Base-by-base conservation (phyloP, 306 rosid species). In the Medicago lupulina region DNA sequence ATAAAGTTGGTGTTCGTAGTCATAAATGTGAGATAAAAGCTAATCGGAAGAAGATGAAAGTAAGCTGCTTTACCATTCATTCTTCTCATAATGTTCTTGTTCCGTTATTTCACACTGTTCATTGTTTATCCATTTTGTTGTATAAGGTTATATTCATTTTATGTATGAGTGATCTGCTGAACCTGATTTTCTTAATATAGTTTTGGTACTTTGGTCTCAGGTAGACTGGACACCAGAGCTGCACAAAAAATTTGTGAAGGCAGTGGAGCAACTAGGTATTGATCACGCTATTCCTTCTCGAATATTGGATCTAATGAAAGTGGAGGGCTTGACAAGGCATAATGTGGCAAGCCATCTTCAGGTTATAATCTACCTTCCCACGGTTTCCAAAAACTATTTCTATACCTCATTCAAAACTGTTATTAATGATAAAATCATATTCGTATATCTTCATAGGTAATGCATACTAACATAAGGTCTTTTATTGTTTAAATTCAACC, bases 201-300 rank as follows among this genome's bases (percentile, higher is more conserved):
- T 82, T 70, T 50, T 78, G 76, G 71, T 46, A 18, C 51, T 64
- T 60, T 78, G 75, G 81, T 79, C 85, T 81, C 90, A 92, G 99
- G 93, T 95, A 68, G 99, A 95, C 78, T 95, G 99, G 99, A 90
- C 99, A 0, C 79, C 90, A 9, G 97, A 90, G 47, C 83, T 95
- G 83, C 99, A 95, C 87, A 92, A 91, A 76, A 92, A 89, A 47
- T 92, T 95, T 80, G 96, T 95, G 67, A 90, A 84, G 76, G 99
- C 97, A 46, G 97, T 95, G 59, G 97, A 95, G 47, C 92, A 92
- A 87, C 84, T 95, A 50, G 97, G 99, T 41, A 85, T 95, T 57
- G 96, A 92, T 79, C 97, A 95, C 76, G 99, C 98, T 59, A 92
- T 95, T 89, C 99, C 99, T 47, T 95, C 99, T 80, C 84, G 97